Evolutionary conservation across 306 rosid genomes (phyloP).

Genomic region (Quercus bicolor): DNA sequence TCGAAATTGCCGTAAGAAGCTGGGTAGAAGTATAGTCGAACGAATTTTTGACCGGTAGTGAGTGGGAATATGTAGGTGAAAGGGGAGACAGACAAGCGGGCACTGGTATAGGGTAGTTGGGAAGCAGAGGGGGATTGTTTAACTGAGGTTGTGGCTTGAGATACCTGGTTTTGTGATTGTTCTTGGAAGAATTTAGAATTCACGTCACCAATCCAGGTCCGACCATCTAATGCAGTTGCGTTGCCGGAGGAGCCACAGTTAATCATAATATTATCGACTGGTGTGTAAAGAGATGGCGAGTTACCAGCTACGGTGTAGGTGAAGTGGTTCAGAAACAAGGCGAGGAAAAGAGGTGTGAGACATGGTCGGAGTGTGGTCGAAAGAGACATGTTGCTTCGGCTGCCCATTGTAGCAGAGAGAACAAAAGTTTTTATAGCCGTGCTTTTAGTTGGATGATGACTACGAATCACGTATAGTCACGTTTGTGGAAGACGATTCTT

Average conservation of each 20-base stretch:
- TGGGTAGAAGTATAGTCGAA: slow-evolving; percentile 41
- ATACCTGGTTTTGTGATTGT: background rate
- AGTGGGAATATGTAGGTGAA: slow-evolving; percentile 36
- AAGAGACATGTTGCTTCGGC: too few relatives aligned
- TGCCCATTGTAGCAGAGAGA: background rate
- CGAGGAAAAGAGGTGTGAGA: background rate
- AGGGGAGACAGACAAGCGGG: slow-evolving; percentile 28
- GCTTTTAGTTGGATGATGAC: too few relatives aligned
- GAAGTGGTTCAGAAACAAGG: background rate
- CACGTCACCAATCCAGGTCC: background rate
- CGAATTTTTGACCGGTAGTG: slow-evolving; percentile 39
- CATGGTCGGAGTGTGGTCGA: background rate
- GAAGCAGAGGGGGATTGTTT: background rate
- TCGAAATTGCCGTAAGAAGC: slow-evolving; percentile 19
- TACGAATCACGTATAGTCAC: too few relatives aligned
- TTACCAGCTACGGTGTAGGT: background rate
- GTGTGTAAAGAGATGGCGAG: background rate
- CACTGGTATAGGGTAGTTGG: slow-evolving; percentile 31
- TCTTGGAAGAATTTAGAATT: background rate
- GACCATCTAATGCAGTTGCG: background rate
- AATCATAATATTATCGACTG: background rate
- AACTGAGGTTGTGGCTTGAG: background rate
- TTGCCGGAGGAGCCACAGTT: slow-evolving; percentile 7
- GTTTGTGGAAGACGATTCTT: too few relatives aligned
- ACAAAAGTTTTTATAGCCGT: rapidly evolving